Evolutionary conservation across 1,284 basidiomycete genomes (phyloP), one percentile per base, ranked within the genome.

Genomic region (Sporisorium exsertum): DNA sequence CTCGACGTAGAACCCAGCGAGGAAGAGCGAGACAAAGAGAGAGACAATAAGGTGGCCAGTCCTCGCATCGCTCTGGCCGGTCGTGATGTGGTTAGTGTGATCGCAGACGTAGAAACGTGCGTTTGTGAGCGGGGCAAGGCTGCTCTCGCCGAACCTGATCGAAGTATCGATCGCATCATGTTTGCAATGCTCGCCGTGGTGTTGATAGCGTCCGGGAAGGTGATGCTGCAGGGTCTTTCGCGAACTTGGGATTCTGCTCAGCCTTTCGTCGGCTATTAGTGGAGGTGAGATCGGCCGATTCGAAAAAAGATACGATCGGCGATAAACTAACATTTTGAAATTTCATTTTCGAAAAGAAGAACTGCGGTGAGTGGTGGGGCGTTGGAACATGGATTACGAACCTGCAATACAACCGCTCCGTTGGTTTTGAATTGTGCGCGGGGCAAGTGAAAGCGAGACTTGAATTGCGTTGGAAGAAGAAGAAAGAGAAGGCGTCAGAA

Each of bases 201-300:
- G 54, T 45, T 68, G 66, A 42, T 68, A 37, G 56, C 55, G 22
- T 3, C 12, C 15, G 22, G 20, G 29, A 15, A 18, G 13, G 47
- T 13, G 12, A 32, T 45, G 32, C 59, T 68, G 53, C 58, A 66
- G 57, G 58, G 58, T 57, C 58, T 49, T 52, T 12, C 37, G 8
- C 26, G 33, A 16, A 45, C 32, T 42, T 24, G 40, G 18, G 45
- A 35, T 37, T 22, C 32, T 58, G 57, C 57, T 58, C 35, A 58
- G 57, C 52, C 40, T 60, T 46, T 46, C 29, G 50, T 24, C 43
- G 20, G 20, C 50, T 16, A 15, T 33, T 35, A 43, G 60, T 68
- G 66, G 66, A 68, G 66, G 60, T 43, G 10, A 27, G 26, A 49
- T 50, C 49, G 6, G 54, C 64, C 58, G 54, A 67, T 67, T 22